Evolutionary conservation across 1,139 yeast genomes (phyloP).

Genomic region (Saccharomycopsis phalli): DNA sequence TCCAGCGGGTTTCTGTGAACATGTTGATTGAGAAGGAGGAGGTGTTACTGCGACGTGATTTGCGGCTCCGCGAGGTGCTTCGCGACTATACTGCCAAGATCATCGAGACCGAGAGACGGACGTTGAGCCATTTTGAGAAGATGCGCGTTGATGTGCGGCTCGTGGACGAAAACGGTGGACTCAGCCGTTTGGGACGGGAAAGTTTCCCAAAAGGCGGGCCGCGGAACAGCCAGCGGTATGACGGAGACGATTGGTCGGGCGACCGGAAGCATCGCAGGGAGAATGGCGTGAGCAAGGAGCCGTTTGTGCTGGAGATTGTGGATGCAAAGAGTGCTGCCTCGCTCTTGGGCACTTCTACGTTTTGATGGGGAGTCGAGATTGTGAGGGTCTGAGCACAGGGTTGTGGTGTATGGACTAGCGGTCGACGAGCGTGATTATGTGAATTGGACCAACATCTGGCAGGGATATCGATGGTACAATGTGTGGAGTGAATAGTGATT

Average conservation of each 20-base stretch:
- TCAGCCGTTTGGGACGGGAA: slow-evolving; percentile 77
- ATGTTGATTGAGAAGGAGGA: slow-evolving; percentile 67
- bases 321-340: slow-evolving; percentile 83
- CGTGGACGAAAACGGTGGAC: slow-evolving; percentile 73
- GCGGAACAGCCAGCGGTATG: slow-evolving; percentile 39
- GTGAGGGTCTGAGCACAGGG: too few species aligned
- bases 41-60: slow-evolving; percentile 47
- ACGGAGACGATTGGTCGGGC: slow-evolving; percentile 57
- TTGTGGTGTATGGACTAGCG: too few species aligned
- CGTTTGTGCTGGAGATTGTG: slow-evolving; percentile 30
- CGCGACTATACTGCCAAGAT: slow-evolving; percentile 57
- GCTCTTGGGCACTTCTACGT: slow-evolving; percentile 67
- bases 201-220: slow-evolving; percentile 35
- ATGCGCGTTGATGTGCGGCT: slow-evolving; percentile 66
- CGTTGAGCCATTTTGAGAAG: slow-evolving; percentile 66
- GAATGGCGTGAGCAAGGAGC: slow-evolving; percentile 21
- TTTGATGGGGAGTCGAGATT: slow-evolving; percentile 31
- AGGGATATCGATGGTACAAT: too few species aligned
- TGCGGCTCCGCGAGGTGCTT: slow-evolving; percentile 44
- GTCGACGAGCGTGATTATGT: too few species aligned
- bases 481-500: too few species aligned
- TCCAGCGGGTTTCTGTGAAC: slow-evolving; percentile 76
- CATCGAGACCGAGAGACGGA: slow-evolving; percentile 81
- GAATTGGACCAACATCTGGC: too few species aligned
- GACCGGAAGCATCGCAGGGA: slow-evolving; percentile 34